Conservation (phyloP, 441 rosid species). For the Macaranga tanarius region DNA sequence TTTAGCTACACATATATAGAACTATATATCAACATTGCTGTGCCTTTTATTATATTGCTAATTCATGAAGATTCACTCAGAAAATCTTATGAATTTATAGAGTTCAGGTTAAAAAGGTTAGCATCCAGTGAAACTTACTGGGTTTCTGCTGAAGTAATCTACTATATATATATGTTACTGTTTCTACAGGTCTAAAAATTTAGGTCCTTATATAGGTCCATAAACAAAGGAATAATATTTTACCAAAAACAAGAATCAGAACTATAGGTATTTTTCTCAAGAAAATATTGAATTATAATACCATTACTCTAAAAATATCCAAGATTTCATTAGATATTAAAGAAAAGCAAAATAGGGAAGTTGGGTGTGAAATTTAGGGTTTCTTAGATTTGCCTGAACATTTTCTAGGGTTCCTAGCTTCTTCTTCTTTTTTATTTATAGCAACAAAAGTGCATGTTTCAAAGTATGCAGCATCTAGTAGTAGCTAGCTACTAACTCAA, state of each 20-base stretch:
- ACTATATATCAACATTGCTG: background rate
- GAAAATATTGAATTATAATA: constrained; percentile 17
- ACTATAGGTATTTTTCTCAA: background rate
- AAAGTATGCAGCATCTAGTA: constrained; percentile 31
- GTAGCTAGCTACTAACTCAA: constrained; percentile 22
- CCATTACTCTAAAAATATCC: constrained; percentile 26
- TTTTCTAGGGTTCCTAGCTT: constrained; percentile 47
- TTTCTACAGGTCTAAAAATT: constrained; percentile 5
- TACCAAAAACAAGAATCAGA: background rate
- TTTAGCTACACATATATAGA: background rate
- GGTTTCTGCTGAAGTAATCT: background rate
- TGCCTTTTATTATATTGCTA: too few species aligned
- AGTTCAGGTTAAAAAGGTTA: background rate
- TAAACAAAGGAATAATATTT: constrained; percentile 4
- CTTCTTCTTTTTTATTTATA: constrained; percentile 32
- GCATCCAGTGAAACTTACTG: background rate
- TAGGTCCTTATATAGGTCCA: constrained; percentile 23
- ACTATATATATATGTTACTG: background rate
- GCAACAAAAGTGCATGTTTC: constrained; percentile 45
- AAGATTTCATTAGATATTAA: constrained; percentile 33
- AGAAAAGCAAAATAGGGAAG: constrained; percentile 25
- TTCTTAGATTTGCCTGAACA: constrained; percentile 23
- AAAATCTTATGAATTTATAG: background rate
- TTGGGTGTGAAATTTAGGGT: constrained; percentile 30
- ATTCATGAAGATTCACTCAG: background rate